A percentile compares a stretch with the other conserved stretches of the same genome.
Evolutionary conservation across 192 early-diverging fungal species (phyloP).

Genomic region (Mycoemilia scoparia): DNA sequence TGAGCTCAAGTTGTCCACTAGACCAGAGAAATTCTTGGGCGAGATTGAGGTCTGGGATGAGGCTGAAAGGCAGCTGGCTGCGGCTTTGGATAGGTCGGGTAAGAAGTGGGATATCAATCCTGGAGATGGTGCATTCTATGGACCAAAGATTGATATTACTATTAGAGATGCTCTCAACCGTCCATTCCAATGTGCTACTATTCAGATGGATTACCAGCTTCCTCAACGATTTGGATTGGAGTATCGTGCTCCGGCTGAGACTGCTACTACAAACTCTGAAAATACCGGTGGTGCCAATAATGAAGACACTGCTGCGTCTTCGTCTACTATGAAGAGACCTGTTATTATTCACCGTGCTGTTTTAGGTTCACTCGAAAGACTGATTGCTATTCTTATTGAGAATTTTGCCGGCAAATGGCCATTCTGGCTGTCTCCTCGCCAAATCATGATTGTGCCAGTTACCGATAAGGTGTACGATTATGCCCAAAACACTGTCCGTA

Average conservation of each 20-base stretch:
- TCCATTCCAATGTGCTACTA: conserved; percentile 88
- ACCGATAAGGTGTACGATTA: conserved; percentile 61
- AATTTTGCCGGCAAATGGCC: conserved; percentile 95
- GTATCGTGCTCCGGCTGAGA: conserved; percentile 53
- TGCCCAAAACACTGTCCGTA: conserved; percentile 48
- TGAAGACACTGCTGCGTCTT: conserved; percentile 26
- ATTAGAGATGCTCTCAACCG: conserved; percentile 85
- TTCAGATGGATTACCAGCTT: conserved; percentile 96
- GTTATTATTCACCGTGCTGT: conserved; percentile 98
- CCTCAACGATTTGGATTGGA: conserved; percentile 85
- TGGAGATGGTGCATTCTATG: conserved; percentile 98
- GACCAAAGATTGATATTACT: conserved; percentile 98
- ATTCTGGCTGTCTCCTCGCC: conserved; percentile 93
- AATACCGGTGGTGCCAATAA: no score
- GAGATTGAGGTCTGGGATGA: conserved; percentile 76
- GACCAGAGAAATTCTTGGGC: conserved; percentile 91
- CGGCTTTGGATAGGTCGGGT: conserved; percentile 65
- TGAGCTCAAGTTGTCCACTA: conserved; percentile 78
- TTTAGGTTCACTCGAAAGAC: conserved; percentile 88
- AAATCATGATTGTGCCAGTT: conserved; percentile 81
- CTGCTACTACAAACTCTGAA: no score
- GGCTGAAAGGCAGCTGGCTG: conserved; percentile 66
- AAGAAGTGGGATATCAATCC: conserved; percentile 73
- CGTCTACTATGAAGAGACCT: conserved; percentile 49
- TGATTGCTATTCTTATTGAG: conserved; percentile 91